Evolutionary conservation across 2,329 filamentous ascomycete genomes (phyloP), one percentile per base, ranked within the genome.

Genomic region (Fusarium caatingaense): DNA sequence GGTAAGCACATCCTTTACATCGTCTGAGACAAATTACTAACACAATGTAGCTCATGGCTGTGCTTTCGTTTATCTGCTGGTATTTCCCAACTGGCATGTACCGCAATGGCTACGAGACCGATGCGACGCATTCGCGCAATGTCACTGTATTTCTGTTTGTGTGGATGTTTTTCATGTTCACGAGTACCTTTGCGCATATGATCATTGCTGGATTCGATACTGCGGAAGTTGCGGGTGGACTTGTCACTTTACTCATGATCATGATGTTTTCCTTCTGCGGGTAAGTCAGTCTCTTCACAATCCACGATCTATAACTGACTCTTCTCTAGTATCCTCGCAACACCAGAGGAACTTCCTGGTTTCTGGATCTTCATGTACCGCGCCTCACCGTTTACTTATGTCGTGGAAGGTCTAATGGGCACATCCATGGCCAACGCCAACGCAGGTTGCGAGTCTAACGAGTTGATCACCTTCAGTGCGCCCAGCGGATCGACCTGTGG

Each of bases 291-390:
- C 11, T 6, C 0, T 8, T 23, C 1, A 7, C 6, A 5, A 4
- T 7, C 5, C 2, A 18, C 10, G 7, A 2, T n/a, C 8, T 4
- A 11, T 18, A 6, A 5, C 54, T 59, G 8, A 68, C 60, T 28
- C 18, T 25, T 10, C 65, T 37, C 78, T 56, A 83, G 88, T 80
- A 88, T 93, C 34, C 83, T 93, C 51, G 89, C 89, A 8, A 80
- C 83, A 3, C 90, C 90, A 1, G 76, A 78, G 1, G 80, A 83
- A 3, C 84, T 94, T n/a, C 91, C 92, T 0, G 82, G 87, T 5
- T 93, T 93, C 83, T 94, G 92, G 92, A 87, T 89, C 71, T 92
- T 92, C 83, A 90, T 93, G 87, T 93, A 93, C 77, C 86, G 90
- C 40, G 81, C 92, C 53, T 92, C 88, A 1, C 92, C 92, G 0